Conservation (phyloP, 164 flowering plant genomes). For the Paratinospora sagittata region DNA sequence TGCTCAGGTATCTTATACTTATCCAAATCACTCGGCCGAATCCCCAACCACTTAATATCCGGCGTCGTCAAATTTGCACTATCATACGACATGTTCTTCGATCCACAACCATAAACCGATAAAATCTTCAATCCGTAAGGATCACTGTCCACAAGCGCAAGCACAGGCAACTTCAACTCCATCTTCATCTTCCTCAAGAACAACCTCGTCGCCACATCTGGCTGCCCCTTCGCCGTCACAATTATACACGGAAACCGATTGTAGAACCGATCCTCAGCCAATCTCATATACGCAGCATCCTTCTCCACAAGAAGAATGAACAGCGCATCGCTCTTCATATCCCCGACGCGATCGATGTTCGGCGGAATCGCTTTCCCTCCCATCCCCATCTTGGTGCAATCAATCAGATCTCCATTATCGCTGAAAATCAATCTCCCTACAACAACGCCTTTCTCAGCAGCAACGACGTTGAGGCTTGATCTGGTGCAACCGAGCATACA, state of each 20-base stretch:
- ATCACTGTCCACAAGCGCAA: conserved; percentile 94
- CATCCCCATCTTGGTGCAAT: conserved; percentile 96
- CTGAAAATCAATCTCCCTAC: conserved; percentile 82
- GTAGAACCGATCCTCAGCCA: conserved; percentile 93
- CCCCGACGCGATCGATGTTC: conserved; percentile 87
- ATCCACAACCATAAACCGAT: conserved; percentile 94
- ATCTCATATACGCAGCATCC: conserved; percentile 90
- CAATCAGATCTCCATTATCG: conserved; percentile 92
- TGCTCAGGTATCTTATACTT: conserved; percentile 94
- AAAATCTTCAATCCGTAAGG: conserved; percentile 93
- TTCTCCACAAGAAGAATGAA: conserved; percentile 90
- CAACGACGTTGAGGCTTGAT: conserved; percentile 85
- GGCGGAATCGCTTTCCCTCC: conserved; percentile 99
- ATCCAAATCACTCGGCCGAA: conserved; percentile 93
- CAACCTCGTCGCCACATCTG: conserved; percentile 91
- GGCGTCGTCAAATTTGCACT: conserved; percentile 94
- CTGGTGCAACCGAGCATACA: conserved; percentile 91
- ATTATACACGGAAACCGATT: conserved; percentile 93
- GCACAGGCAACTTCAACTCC: conserved; percentile 82
- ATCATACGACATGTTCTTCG: conserved; percentile 97
- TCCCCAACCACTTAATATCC: conserved; percentile 94
- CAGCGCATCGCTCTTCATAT: conserved; percentile 85
- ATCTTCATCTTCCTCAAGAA: conserved; percentile 88
- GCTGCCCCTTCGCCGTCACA: conserved; percentile 95
- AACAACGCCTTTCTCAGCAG: conserved; percentile 91